Percentiles rank a stretch among this genome's conserved stretches.
These are phyloP conservation scores for Lasiosphaeriaceae sp. DNA, from an alignment of 495 filamentous ascomycete species.

Conservation along the genomic window DNA sequence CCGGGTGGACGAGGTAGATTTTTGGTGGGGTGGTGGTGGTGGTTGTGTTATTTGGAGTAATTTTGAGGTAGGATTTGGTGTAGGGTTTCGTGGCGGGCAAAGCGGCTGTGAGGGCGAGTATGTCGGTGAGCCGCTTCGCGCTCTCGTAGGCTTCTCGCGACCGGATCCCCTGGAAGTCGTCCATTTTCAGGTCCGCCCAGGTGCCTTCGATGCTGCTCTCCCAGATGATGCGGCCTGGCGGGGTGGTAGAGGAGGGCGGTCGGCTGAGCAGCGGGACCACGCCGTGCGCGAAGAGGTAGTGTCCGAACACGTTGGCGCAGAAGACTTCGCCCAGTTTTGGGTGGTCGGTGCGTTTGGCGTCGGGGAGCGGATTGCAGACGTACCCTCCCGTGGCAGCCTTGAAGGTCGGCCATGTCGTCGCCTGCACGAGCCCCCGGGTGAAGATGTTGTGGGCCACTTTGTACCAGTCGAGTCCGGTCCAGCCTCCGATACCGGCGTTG, in stretches of 20 bases:
- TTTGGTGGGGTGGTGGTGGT: slow-evolving; percentile 37
- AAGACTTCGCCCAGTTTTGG: slow-evolving; percentile 65
- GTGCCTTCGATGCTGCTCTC: slow-evolving; percentile 71
- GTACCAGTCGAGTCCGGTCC: slow-evolving; percentile 74
- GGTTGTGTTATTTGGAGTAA: not conserved
- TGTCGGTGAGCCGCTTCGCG: slow-evolving; percentile 79
- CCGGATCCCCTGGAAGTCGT: slow-evolving; percentile 74
- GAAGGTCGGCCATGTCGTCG: slow-evolving; percentile 73
- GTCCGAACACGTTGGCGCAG: slow-evolving; percentile 88
- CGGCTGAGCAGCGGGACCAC: slow-evolving; percentile 67
- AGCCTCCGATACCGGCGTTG: slow-evolving; percentile 89
- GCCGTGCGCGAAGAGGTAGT: slow-evolving; percentile 84
- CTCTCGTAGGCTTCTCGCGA: slow-evolving; percentile 69
- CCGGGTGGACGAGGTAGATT: slow-evolving; percentile 80
- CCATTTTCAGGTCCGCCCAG: slow-evolving; percentile 48
- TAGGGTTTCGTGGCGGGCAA: slow-evolving; percentile 61
- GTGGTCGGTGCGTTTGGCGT: not conserved
- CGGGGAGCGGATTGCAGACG: slow-evolving; percentile 37
- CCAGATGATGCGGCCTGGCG: slow-evolving; percentile 71
- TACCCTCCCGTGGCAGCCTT: slow-evolving; percentile 63
- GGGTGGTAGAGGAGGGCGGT: slow-evolving; percentile 32
- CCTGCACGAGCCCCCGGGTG: slow-evolving; percentile 57
- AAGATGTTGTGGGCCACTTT: slow-evolving; percentile 54
- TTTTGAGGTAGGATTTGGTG: slow-evolving; percentile 35
- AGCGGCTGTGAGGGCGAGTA: slow-evolving; percentile 70